These are phyloP conservation scores for Aspergillus egyptiacus DNA, from an alignment of 495 filamentous ascomycete species.

Conservation along the genomic window DNA sequence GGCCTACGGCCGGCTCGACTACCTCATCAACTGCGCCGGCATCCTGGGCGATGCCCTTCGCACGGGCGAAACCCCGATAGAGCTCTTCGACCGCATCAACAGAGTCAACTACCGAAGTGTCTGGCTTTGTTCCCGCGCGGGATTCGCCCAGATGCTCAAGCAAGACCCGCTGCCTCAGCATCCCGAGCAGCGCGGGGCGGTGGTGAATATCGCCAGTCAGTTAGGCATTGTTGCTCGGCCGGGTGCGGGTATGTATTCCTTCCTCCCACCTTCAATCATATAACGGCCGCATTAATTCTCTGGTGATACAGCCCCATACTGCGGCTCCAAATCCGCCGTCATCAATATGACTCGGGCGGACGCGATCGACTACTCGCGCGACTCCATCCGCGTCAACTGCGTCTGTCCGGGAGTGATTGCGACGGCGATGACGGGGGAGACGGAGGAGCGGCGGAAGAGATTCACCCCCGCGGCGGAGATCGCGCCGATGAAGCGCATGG, in stretches of 20 bases:
- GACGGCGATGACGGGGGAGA: slow-evolving; percentile 28
- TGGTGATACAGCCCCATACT: slow-evolving; percentile 34
- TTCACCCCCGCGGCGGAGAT: slow-evolving; percentile 36
- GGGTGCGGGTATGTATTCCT: slow-evolving; percentile 36
- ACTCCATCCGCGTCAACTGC: slow-evolving; percentile 47
- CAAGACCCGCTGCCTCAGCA: slow-evolving; percentile 39
- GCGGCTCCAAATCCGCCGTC: slow-evolving; percentile 42
- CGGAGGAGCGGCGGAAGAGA: slow-evolving; percentile 27
- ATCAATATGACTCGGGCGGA: slow-evolving; percentile 43
- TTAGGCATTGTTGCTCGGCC: slow-evolving; percentile 47
- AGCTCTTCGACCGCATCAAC: slow-evolving; percentile 45
- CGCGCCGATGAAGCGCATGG: slow-evolving; percentile 48
- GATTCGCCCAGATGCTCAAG: slow-evolving; percentile 41
- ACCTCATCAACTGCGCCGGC: slow-evolving; percentile 48
- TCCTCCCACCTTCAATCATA: not conserved
- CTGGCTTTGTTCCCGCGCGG: slow-evolving; percentile 46
- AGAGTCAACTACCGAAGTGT: slow-evolving; percentile 47
- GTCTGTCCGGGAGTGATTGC: slow-evolving; percentile 49
- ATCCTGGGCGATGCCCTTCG: slow-evolving; percentile 33
- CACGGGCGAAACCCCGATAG: slow-evolving; percentile 31
- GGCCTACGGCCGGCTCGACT: slow-evolving; percentile 44
- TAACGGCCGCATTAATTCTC: not conserved
- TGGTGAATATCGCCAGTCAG: slow-evolving; percentile 52
- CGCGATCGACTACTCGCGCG: slow-evolving; percentile 46
- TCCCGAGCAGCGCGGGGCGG: slow-evolving; percentile 31